Conservation (phyloP, 1,139 yeast genomes). For the Yamadazyma buinensis region DNA sequence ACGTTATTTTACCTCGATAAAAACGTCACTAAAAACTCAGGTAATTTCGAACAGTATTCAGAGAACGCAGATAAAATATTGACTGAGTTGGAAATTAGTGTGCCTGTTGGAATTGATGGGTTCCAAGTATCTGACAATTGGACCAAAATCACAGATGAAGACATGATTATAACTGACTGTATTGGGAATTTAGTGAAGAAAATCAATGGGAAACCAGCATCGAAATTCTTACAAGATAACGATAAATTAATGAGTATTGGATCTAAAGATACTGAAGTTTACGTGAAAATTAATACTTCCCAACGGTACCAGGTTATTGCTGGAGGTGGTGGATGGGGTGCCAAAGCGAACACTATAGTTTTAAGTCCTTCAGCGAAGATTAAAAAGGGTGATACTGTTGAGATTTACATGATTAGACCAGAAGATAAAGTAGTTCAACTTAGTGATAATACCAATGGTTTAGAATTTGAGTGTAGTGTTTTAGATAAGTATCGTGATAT, state of each 20-base stretch:
- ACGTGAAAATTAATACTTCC: slow-evolving; percentile 26
- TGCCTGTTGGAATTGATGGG: not conserved
- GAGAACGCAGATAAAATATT: slow-evolving; percentile 4
- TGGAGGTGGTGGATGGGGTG: slow-evolving; percentile 68
- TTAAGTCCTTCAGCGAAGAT: slow-evolving; percentile 53
- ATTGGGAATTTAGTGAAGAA: slow-evolving; percentile 51
- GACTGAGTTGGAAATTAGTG: slow-evolving; percentile 2
- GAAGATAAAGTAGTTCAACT: slow-evolving; percentile 14
- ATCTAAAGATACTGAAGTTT: slow-evolving; percentile 47
- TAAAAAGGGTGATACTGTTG: slow-evolving; percentile 40
- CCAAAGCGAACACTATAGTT: slow-evolving; percentile 56
- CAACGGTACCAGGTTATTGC: slow-evolving; percentile 50
- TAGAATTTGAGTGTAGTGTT: slow-evolving; percentile 30
- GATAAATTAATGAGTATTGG: slow-evolving; percentile 38
- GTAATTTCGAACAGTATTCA: not conserved
- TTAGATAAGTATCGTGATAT: slow-evolving; percentile 23
- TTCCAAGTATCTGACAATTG: slow-evolving; percentile 24
- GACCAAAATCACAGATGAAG: slow-evolving; percentile 24
- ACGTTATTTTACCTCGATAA: slow-evolving; percentile 34
- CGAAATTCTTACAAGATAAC: slow-evolving; percentile 45
- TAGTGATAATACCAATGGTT: slow-evolving; percentile 6
- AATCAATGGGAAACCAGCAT: slow-evolving; percentile 48
- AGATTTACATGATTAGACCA: slow-evolving; percentile 48
- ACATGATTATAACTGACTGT: slow-evolving; percentile 36
- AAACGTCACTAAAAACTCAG: not conserved